These are phyloP conservation scores for Capsella bursapastoris DNA, from an alignment of 345 rosid genomes.

Conservation along the genomic window DNA sequence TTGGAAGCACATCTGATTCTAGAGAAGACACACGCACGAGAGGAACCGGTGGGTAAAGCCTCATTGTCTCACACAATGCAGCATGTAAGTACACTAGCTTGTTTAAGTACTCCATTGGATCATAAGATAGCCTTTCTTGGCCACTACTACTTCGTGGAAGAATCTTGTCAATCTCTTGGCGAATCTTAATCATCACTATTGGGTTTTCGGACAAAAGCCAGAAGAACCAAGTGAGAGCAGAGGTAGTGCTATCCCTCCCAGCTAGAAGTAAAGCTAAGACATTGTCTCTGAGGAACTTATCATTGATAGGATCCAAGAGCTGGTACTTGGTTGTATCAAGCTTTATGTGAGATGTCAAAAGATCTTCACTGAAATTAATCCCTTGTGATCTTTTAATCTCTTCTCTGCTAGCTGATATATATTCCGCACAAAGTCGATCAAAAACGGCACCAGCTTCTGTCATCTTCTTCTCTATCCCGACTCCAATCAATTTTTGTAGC, in stretches of 20 bases:
- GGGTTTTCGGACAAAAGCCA: slow-evolving; percentile 7
- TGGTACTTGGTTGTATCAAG: not conserved
- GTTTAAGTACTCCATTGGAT: not conserved
- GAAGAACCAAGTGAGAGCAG: slow-evolving; percentile 20
- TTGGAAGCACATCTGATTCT: slow-evolving; percentile 4
- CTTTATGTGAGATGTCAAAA: slow-evolving; percentile 14
- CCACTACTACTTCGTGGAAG: not conserved
- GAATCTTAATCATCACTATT: not conserved
- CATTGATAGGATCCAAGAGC: not conserved
- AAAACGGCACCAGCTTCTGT: not conserved
- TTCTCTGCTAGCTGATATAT: slow-evolving; percentile 2
- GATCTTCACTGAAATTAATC: not conserved
- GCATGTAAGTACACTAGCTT: slow-evolving; percentile 6
- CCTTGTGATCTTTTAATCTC: not conserved
- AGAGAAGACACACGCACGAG: not conserved
- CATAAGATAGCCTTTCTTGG: not conserved
- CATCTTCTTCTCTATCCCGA: slow-evolving; percentile 11
- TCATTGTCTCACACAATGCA: not conserved
- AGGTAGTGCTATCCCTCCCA: not conserved
- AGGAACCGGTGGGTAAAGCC: slow-evolving; percentile 11
- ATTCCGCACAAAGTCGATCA: not conserved
- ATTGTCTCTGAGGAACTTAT: slow-evolving; percentile 2
- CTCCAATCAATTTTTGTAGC: not conserved
- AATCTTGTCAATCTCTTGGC: not conserved
- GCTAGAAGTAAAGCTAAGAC: not conserved